Conservation (phyloP, 371 early-diverging fungal species). For the Mortierella sp. region DNA sequence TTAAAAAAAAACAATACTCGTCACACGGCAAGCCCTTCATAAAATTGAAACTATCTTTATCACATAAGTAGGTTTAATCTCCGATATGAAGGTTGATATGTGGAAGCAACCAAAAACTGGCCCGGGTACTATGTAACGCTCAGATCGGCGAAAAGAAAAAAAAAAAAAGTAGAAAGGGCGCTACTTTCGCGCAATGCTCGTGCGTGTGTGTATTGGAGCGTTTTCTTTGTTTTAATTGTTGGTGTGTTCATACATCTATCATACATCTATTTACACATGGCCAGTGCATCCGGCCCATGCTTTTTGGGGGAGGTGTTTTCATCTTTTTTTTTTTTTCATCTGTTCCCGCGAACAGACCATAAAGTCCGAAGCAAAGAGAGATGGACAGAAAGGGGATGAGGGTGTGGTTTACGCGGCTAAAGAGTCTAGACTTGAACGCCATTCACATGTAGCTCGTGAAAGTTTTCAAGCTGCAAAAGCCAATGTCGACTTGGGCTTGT, state of each 20-base stretch:
- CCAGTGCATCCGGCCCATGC: slow-evolving; percentile 21
- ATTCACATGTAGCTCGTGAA: slow-evolving; percentile 37
- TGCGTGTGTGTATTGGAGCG: neutral
- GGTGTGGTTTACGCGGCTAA: neutral
- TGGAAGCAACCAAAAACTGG: neutral
- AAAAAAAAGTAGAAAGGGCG: neutral
- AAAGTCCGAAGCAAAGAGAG: neutral
- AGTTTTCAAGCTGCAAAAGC: slow-evolving; percentile 48
- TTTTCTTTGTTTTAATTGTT: slow-evolving; percentile 7
- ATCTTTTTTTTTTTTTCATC: slow-evolving; percentile 1
- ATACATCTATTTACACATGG: slow-evolving; percentile 19
- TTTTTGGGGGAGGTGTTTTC: neutral
- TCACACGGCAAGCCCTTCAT: neutral
- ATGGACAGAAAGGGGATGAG: neutral
- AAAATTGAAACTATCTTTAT: too few relatives aligned
- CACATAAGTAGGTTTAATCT: too few relatives aligned
- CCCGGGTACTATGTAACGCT: neutral
- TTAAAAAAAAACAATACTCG: slow-evolving; percentile 4
- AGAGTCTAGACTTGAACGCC: slow-evolving; percentile 19
- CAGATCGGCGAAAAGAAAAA: neutral
- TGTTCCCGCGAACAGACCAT: slow-evolving; percentile 12
- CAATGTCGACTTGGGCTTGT: slow-evolving; percentile 48
- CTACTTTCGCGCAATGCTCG: too few relatives aligned
- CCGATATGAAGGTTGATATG: neutral
- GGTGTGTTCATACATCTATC: slow-evolving; percentile 25